Percentiles rank a stretch among this genome's conserved stretches.
phyloP scores from a whole-genome alignment of 257 asterid species.

The Prunella vulgaris region DNA sequence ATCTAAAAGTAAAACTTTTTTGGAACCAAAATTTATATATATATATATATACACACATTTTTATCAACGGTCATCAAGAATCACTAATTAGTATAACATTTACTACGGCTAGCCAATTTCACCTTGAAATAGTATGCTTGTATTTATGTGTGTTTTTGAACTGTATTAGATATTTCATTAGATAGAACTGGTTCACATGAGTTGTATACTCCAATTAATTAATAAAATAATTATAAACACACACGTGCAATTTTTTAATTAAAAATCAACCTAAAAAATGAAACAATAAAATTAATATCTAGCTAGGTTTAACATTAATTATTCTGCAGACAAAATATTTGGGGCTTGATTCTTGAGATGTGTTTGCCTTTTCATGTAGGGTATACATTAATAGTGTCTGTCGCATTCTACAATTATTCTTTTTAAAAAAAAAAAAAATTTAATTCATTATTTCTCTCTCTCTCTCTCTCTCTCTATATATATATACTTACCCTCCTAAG shows the following conservation, averaged over 20 bases:
- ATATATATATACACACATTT: background rate
- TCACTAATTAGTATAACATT: no score
- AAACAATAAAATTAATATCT: background rate
- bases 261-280: background rate
- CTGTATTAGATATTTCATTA: no score
- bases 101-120: no score
- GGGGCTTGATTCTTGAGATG: constrained; percentile 18
- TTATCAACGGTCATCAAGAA: background rate
- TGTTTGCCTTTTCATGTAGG: constrained; percentile 35
- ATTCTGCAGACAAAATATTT: constrained; percentile 1
- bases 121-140: no score
- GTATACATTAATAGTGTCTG: constrained; percentile 21
- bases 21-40: no score
- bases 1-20: no score
- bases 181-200: no score
- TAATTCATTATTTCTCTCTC: background rate
- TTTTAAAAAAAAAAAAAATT: background rate
- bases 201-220: no score
- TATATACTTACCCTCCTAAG: constrained; percentile 16
- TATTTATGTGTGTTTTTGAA: no score
- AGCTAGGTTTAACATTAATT: background rate
- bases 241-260: background rate
- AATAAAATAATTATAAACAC: no score
- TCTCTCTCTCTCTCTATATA: constrained; percentile 13
- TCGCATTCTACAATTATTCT: constrained; percentile 21